These are phyloP conservation scores for Lycium barbarum DNA, from an alignment of 257 asterid species.

Conservation along the genomic window DNA sequence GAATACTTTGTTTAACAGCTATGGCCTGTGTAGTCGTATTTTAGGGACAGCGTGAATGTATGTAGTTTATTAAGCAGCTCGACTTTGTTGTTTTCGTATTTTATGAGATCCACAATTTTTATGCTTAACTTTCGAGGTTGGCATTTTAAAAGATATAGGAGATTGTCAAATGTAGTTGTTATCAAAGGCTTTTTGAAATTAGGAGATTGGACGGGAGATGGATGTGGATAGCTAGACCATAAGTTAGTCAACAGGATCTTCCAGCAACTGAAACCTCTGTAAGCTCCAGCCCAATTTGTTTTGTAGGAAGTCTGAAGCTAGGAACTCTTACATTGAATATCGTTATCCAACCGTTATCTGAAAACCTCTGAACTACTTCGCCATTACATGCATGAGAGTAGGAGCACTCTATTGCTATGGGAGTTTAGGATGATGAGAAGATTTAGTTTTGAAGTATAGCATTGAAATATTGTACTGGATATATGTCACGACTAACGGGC, in stretches of 20 bases:
- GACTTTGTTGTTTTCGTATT: constrained; percentile 3
- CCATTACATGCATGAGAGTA: constrained; percentile 14
- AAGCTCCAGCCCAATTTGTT: not conserved
- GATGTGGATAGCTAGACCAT: not conserved
- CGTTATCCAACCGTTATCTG: not conserved
- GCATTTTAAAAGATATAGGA: not conserved
- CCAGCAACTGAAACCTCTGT: constrained; percentile 9
- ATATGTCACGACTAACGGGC: not conserved
- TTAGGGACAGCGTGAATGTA: not conserved
- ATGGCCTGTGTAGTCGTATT: constrained; percentile 10
- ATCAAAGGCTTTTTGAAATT: constrained; percentile 18
- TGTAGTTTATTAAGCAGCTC: constrained; percentile 18
- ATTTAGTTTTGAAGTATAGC: not conserved
- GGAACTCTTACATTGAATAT: not conserved
- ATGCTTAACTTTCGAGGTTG: not conserved
- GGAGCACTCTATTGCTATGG: constrained; percentile 5
- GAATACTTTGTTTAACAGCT: not conserved
- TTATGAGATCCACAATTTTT: not conserved
- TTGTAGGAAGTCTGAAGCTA: constrained; percentile 17
- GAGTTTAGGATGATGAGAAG: not conserved
- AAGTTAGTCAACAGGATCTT: not conserved
- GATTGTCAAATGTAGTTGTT: not conserved
- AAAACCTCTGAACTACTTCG: constrained; percentile 1
- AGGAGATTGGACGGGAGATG: not conserved
- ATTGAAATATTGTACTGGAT: constrained; percentile 9